These are phyloP conservation scores for Pseudocercospora crystallina DNA, from an alignment of 2,329 filamentous ascomycete genomes.

Conservation along the genomic window DNA sequence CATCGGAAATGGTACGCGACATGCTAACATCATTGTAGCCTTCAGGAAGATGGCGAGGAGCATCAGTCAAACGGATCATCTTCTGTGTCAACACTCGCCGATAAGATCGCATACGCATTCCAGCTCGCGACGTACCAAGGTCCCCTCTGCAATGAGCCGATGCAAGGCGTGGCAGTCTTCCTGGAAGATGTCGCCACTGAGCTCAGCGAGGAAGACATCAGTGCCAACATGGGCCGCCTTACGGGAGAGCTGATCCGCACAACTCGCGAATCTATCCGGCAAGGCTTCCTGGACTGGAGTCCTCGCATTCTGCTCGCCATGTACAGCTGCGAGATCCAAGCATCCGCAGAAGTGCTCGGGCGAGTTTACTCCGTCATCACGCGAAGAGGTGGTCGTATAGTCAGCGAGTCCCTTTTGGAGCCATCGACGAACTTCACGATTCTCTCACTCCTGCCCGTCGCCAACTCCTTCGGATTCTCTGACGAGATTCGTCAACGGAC, in stretches of 20 bases:
- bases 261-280: constrained; percentile 76
- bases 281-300: constrained; percentile 92
- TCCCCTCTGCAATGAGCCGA: constrained; percentile 86
- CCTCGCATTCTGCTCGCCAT: constrained; percentile 93
- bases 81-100: constrained; percentile 58
- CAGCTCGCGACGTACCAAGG: constrained; percentile 88
- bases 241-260: constrained; percentile 93
- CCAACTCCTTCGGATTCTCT: constrained; percentile 91
- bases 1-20: constrained; percentile 30
- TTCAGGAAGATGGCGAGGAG: constrained; percentile 30
- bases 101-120: constrained; percentile 92
- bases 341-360: constrained; percentile 88
- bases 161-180: constrained; percentile 89
- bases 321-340: constrained; percentile 98
- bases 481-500: constrained; percentile 97
- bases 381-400: constrained; percentile 81
- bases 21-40: constrained; percentile 20
- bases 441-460: constrained; percentile 80
- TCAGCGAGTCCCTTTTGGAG: constrained; percentile 88
- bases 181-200: constrained; percentile 74
- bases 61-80: constrained; percentile 20
- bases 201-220: constrained; percentile 55
- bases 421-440: constrained; percentile 97
- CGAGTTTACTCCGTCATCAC: constrained; percentile 98
- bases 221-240: constrained; percentile 71